phyloP scores from a whole-genome alignment of 2,329 filamentous ascomycete species.

The Sporothrix variecibatus region DNA sequence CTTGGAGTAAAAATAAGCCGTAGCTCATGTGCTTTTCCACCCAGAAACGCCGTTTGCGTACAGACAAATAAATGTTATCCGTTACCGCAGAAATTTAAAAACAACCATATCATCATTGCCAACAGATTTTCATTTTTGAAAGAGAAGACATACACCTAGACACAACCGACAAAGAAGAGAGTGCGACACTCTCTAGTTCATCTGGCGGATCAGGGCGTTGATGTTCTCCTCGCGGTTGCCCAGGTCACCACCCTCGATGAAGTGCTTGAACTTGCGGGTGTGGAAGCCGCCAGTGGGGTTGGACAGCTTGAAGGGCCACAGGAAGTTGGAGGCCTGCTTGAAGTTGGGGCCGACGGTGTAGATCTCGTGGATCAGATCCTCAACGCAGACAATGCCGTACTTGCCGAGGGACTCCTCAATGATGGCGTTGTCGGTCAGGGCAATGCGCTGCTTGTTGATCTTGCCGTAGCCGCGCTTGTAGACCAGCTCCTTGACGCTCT shows the following conservation, averaged over 20 bases:
- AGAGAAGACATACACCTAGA: constrained; percentile 28
- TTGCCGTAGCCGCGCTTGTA: constrained; percentile 99
- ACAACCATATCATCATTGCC: constrained; percentile 35
- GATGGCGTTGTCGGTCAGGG: constrained; percentile 96
- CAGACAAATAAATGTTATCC: constrained; percentile 32
- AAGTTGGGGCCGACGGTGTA: constrained; percentile 98
- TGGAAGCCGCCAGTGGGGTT: constrained; percentile 98
- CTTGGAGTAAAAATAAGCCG: constrained; percentile 20
- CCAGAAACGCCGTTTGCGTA: constrained; percentile 41
- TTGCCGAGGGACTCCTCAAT: constrained; percentile 96
- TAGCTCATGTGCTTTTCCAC: constrained; percentile 23
- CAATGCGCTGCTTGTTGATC: constrained; percentile 95
- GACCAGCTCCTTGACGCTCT: constrained; percentile 97
- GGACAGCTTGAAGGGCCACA: constrained; percentile 99
- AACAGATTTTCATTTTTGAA: constrained; percentile 5
- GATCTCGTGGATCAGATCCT: constrained; percentile 99
- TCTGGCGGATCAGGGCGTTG: constrained; percentile 93
- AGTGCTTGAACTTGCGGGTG: constrained; percentile 97
- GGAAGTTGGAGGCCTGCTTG: constrained; percentile 99
- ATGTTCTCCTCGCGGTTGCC: constrained; percentile 99
- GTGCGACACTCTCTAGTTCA: constrained; percentile 72
- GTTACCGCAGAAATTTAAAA: constrained; percentile 31
- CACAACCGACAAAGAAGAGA: constrained; percentile 32
- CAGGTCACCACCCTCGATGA: constrained; percentile 96
- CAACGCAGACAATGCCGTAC: constrained; percentile 98